Evolutionary conservation across 495 filamentous ascomycete genomes (phyloP).

Genomic region (Cryomyces minteri): DNA sequence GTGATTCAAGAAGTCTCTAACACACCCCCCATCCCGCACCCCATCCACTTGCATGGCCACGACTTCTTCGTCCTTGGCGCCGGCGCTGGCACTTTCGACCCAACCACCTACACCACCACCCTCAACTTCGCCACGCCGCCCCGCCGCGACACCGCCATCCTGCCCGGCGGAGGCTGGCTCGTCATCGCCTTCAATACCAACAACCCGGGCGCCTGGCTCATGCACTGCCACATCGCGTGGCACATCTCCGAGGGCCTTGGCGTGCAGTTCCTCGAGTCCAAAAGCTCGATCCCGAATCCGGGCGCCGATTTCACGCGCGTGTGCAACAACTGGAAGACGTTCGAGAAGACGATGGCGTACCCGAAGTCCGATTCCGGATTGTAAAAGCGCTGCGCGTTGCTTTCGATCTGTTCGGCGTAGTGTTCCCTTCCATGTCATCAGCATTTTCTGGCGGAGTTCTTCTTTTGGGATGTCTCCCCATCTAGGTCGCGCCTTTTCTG

Average conservation of each 20-base stretch:
- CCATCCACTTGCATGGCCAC: conserved; percentile 25
- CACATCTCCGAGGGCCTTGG: conserved; percentile 18
- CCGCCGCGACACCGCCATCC: conserved; percentile 18
- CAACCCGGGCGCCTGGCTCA: conserved; percentile 20
- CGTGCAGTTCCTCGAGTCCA: conserved; percentile 17
- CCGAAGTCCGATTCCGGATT: conserved; percentile 10
- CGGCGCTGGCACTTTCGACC: conserved; percentile 8
- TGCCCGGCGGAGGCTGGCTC: conserved; percentile 17
- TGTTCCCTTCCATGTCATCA: no score
- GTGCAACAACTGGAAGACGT: conserved; percentile 5
- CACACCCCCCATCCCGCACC: conserved; percentile 15
- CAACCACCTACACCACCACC: conserved; percentile 5
- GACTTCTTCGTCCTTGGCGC: conserved; percentile 21
- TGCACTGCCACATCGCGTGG: conserved; percentile 21
- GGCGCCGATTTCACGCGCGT: not conserved
- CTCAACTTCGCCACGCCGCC: conserved; percentile 13
- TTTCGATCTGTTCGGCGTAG: no score
- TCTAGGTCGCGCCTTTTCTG: no score
- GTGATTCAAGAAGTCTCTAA: conserved; percentile 13
- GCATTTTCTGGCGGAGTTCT: no score
- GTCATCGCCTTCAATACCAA: conserved; percentile 18
- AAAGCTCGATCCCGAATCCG: conserved; percentile 1
- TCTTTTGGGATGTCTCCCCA: no score
- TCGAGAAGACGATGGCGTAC: conserved; percentile 4
- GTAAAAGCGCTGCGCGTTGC: not conserved